Evolutionary conservation across 371 early-diverging fungal species (phyloP).

Genomic region (Entomophthora muscae): DNA sequence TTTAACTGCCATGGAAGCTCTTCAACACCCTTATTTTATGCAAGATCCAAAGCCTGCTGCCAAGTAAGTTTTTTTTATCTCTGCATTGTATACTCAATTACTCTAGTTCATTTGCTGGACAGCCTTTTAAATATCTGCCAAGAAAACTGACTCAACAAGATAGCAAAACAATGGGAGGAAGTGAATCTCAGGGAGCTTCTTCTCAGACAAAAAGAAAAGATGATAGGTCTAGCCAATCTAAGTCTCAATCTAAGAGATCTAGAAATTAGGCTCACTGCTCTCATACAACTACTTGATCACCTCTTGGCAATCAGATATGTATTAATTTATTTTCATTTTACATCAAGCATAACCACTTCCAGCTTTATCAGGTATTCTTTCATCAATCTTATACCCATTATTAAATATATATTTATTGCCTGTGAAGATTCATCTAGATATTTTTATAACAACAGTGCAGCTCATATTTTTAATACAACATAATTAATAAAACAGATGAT

Average conservation of each 20-base stretch:
- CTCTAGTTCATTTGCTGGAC: slow-evolving; percentile 31
- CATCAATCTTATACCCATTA: too few relatives aligned
- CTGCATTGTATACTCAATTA: not conserved
- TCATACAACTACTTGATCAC: not conserved
- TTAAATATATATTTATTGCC: too few relatives aligned
- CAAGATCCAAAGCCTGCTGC: slow-evolving; percentile 69
- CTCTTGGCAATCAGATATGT: too few relatives aligned
- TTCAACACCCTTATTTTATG: slow-evolving; percentile 77
- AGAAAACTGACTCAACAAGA: slow-evolving; percentile 44
- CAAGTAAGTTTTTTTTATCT: slow-evolving; percentile 29
- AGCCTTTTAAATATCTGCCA: slow-evolving; percentile 38
- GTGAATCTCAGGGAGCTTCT: not conserved
- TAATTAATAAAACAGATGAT: too few relatives aligned
- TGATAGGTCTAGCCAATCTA: not conserved
- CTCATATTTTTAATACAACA: too few relatives aligned
- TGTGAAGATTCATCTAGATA: too few relatives aligned
- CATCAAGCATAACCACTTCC: too few relatives aligned
- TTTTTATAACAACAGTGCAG: too few relatives aligned
- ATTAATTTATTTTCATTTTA: too few relatives aligned
- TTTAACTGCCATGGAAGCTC: slow-evolving; percentile 73
- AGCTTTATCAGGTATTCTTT: too few relatives aligned
- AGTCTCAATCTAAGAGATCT: not conserved
- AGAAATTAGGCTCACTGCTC: not conserved
- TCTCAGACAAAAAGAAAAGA: not conserved
- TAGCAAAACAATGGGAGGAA: not conserved